Evolutionary conservation across 768 basidiomycete genomes (phyloP).

Genomic region (Mycena chlorophos): DNA sequence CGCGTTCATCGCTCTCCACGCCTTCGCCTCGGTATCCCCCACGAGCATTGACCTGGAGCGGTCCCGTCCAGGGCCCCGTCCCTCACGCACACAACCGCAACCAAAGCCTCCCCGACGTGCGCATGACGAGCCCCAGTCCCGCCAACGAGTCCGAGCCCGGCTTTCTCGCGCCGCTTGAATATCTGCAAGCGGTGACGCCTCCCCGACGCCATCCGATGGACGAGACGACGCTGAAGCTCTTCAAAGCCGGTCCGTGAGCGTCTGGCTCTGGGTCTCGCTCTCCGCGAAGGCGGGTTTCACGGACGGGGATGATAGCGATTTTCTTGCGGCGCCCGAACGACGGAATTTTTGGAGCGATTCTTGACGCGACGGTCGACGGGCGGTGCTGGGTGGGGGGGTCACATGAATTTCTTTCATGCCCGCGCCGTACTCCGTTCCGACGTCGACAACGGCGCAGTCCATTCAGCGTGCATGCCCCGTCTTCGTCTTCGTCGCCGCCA

Average conservation of each 20-base stretch:
- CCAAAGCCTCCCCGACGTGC: slow-evolving; percentile 10
- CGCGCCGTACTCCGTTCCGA: no score
- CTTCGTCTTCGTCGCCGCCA: no score
- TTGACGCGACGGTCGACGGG: no score
- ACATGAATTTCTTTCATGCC: no score
- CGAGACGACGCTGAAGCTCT: slow-evolving; percentile 47
- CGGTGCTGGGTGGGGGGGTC: no score
- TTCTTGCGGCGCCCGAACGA: no score
- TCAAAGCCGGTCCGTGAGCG: slow-evolving; percentile 25
- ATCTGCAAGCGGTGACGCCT: slow-evolving; percentile 63
- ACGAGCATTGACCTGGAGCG: slow-evolving; percentile 16
- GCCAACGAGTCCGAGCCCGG: neutral
- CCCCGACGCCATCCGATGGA: slow-evolving; percentile 70
- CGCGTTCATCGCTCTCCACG: slow-evolving; percentile 20
- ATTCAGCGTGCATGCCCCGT: no score
- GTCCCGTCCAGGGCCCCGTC: slow-evolving; percentile 26
- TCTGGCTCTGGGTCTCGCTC: neutral
- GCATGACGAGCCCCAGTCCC: neutral
- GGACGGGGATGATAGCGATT: no score
- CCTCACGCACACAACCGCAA: slow-evolving; percentile 10
- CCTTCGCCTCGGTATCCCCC: slow-evolving; percentile 19
- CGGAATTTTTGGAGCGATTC: neutral
- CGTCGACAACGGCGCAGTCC: no score
- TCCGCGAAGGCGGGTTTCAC: neutral
- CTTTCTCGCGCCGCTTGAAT: slow-evolving; percentile 64